Evolutionary conservation across 2,329 filamentous ascomycete species (phyloP), one percentile per base, ranked within the genome.

Genomic region (Immersiporthe knoxdaviesiana): DNA sequence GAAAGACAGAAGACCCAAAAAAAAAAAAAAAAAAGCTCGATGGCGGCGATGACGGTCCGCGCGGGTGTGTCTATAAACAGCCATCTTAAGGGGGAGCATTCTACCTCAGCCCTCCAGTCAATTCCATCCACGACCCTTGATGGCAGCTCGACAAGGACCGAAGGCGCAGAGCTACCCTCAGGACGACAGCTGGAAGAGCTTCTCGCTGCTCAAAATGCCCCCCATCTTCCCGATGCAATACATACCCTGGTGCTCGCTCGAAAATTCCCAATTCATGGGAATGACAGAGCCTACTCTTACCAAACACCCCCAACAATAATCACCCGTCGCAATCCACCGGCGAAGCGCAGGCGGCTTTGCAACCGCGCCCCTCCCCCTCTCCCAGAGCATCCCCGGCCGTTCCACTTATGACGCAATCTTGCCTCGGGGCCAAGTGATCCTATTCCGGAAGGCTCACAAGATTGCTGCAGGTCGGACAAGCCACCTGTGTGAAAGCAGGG

Each of bases 371-470:
- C 50, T 18, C 11, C 8, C 18, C 24, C 3, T 30, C 14, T 18
- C 52, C 52, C 24, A 16, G 66, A 50, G 63, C 44, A 47, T 21
- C 50, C 58, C 63, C 21, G 65, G 63, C 35, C 58, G 59, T 56
- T 61, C 66, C 60, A 66, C 60, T 64, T 63, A 70, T 70, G 68
- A 68, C 66, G 68, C 68, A 70, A 70, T 68, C 47, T 37, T 54
- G 30, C 56, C 68, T 61, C 44, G 44, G 54, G 58, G 56, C 62
- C 47, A 50, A 60, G 50, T 61, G 59, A 21, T 52, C 35, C 52
- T 24, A 54, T 52, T 58, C 41, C 16, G 52, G 59, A 44, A 24
- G 50, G n/a, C 35, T 24, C 61, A 44, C 39, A 44, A 47, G 24
- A n/a, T 37, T 35, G 35, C 44, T 37, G 21, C 11, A 65, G 8